A percentile compares a stretch with the other conserved stretches of the same genome.
phyloP scores from a whole-genome alignment of 768 basidiomycete genomes.

The Termitomyces sp. region DNA sequence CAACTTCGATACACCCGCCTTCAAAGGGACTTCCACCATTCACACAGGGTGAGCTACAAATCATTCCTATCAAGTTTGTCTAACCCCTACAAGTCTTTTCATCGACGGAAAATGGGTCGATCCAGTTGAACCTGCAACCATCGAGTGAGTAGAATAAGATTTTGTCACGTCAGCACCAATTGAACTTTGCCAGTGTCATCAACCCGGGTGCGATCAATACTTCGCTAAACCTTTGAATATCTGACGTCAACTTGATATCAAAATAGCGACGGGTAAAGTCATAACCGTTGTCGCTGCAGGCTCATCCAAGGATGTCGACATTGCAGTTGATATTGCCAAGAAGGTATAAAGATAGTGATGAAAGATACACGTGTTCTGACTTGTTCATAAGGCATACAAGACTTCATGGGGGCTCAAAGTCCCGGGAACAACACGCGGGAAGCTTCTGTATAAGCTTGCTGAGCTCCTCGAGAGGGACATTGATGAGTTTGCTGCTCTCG shows the following conservation, averaged over 20 bases:
- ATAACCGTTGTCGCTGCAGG: constrained; percentile 49
- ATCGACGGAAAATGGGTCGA: constrained; percentile 57
- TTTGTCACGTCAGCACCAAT: not conserved
- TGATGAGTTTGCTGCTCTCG: constrained; percentile 25
- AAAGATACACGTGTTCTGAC: not conserved
- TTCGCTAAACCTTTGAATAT: constrained; percentile 21
- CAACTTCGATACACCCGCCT: constrained; percentile 47
- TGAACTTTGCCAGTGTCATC: constrained; percentile 11
- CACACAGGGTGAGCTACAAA: constrained; percentile 41
- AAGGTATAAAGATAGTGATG: constrained; percentile 23
- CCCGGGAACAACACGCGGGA: constrained; percentile 32
- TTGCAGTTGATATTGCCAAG: constrained; percentile 54
- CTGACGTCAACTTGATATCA: not conserved
- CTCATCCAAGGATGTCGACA: constrained; percentile 58
- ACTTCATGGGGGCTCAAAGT: constrained; percentile 62
- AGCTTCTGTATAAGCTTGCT: constrained; percentile 25
- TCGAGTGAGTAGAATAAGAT: constrained; percentile 42
- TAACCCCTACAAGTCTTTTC: constrained; percentile 34
- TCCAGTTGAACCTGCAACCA: constrained; percentile 39
- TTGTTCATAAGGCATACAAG: constrained; percentile 31
- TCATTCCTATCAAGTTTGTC: not conserved
- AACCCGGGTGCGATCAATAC: constrained; percentile 17
- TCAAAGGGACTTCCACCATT: constrained; percentile 53
- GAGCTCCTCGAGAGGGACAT: constrained; percentile 22
- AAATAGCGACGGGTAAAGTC: constrained; percentile 51